These are phyloP conservation scores for Teunomyces kruisii DNA, from an alignment of 805 yeast species.

Conservation along the genomic window DNA sequence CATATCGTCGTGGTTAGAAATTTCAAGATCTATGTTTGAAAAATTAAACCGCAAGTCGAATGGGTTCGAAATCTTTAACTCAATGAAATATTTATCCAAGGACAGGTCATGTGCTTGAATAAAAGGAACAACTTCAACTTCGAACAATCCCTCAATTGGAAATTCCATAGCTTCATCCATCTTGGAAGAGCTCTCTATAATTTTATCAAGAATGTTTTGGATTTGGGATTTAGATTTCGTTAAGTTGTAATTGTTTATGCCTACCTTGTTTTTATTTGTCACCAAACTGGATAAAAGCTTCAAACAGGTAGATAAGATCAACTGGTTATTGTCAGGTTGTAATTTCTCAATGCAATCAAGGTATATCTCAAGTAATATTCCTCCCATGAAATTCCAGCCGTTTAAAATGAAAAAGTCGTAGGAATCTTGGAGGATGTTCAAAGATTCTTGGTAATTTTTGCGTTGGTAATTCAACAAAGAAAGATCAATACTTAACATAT, in stretches of 20 bases:
- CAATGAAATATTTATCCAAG: conserved; percentile 37
- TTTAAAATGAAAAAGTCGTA: conserved; percentile 64
- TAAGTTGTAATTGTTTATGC: conserved; percentile 28
- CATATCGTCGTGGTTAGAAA: conserved; percentile 15
- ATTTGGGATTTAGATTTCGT: conserved; percentile 17
- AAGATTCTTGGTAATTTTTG: conserved; percentile 58
- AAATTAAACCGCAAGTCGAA: conserved; percentile 24
- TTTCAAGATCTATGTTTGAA: conserved; percentile 18
- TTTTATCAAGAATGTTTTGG: conserved; percentile 17
- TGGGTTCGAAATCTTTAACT: conserved; percentile 30
- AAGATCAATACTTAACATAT: conserved; percentile 73
- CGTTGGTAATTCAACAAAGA: conserved; percentile 66
- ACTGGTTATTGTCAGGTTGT: conserved; percentile 19
- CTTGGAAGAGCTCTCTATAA: conserved; percentile 14
- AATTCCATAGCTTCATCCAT: conserved; percentile 22
- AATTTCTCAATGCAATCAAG: conserved; percentile 62
- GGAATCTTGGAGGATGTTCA: conserved; percentile 62
- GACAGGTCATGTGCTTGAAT: conserved; percentile 28
- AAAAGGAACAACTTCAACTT: conserved; percentile 33
- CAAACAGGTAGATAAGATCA: conserved; percentile 41
- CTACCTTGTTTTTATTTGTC: conserved; percentile 14
- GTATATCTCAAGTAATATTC: conserved; percentile 62
- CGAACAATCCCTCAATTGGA: conserved; percentile 38
- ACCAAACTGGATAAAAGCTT: conserved; percentile 37
- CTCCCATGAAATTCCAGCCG: conserved; percentile 77